phyloP scores from a whole-genome alignment of 371 early-diverging fungal species.

The Chytridium lagenaria region DNA sequence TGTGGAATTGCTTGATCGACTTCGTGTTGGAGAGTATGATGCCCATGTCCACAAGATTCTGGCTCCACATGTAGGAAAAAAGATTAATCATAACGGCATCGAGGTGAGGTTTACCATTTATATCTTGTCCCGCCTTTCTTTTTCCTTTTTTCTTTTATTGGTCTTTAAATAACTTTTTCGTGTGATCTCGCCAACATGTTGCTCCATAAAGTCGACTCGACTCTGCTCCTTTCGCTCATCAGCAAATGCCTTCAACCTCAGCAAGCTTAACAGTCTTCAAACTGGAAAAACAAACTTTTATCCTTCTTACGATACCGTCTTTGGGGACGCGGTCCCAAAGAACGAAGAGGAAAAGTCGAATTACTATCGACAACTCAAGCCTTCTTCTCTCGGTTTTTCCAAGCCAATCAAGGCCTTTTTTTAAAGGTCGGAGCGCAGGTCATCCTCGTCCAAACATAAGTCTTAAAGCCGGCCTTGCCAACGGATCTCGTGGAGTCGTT shows the following conservation, averaged over 20 bases:
- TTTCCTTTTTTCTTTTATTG: neutral
- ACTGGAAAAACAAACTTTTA: neutral
- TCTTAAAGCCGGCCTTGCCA: constrained; percentile 68
- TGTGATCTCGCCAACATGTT: too few relatives aligned
- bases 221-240: constrained; percentile 33
- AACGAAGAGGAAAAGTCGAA: neutral
- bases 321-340: neutral
- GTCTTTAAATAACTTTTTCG: neutral
- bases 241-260: constrained; percentile 28
- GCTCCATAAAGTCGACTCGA: constrained; percentile 32
- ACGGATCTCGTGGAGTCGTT: constrained; percentile 84
- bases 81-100: constrained; percentile 13
- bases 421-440: constrained; percentile 85
- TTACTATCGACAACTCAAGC: constrained; percentile 12
- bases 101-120: constrained; percentile 10
- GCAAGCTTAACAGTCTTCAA: constrained; percentile 9
- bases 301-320: constrained; percentile 8
- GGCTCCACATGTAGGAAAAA: neutral
- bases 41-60: constrained; percentile 20
- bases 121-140: neutral
- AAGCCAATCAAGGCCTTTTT: constrained; percentile 42
- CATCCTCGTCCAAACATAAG: constrained; percentile 83
- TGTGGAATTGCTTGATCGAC: constrained; percentile 46
- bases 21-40: constrained; percentile 48
- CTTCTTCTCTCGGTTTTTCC: constrained; percentile 22